These are phyloP conservation scores for Hericium coralloides DNA, from an alignment of 768 basidiomycete genomes.

Conservation along the genomic window DNA sequence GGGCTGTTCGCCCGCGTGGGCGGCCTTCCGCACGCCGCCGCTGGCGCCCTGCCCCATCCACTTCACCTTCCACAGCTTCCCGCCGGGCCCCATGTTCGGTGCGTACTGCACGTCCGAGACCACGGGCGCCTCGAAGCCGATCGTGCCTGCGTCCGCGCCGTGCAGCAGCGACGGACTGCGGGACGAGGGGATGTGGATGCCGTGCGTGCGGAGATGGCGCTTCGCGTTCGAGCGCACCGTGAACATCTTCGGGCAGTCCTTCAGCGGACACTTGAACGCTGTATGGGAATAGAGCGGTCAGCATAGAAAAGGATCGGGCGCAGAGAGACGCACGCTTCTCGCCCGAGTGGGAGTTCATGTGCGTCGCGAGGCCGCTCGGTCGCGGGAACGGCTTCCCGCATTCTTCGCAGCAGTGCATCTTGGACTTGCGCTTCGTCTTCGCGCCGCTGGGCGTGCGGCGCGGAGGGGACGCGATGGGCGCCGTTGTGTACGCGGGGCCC, in stretches of 20 bases:
- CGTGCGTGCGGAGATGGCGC: constrained; percentile 71
- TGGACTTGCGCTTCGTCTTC: constrained; percentile 22
- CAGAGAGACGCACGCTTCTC: constrained; percentile 27
- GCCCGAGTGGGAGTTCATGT: constrained; percentile 37
- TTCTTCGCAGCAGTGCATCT: constrained; percentile 30
- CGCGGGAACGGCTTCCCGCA: constrained; percentile 32
- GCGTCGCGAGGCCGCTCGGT: constrained; percentile 33
- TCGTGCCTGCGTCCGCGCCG: not conserved
- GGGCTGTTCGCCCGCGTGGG: no score
- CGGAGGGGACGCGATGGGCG: not conserved
- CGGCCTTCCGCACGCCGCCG: no score
- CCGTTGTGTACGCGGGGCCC: not conserved
- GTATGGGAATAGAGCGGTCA: not conserved
- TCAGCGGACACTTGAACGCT: constrained; percentile 43
- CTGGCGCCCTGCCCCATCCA: not conserved
- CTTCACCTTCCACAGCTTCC: not conserved
- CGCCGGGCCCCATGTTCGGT: not conserved
- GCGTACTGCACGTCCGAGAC: not conserved
- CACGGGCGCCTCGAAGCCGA: not conserved
- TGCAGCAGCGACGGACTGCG: constrained; percentile 19
- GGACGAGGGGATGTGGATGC: constrained; percentile 23
- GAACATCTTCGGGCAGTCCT: constrained; percentile 57
- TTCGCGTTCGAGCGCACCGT: constrained; percentile 79
- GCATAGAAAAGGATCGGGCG: not conserved
- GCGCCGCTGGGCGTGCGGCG: constrained; percentile 1